Evolutionary conservation across 495 filamentous ascomycete species (phyloP).

Genomic region (Hypoxylon perforatum): DNA sequence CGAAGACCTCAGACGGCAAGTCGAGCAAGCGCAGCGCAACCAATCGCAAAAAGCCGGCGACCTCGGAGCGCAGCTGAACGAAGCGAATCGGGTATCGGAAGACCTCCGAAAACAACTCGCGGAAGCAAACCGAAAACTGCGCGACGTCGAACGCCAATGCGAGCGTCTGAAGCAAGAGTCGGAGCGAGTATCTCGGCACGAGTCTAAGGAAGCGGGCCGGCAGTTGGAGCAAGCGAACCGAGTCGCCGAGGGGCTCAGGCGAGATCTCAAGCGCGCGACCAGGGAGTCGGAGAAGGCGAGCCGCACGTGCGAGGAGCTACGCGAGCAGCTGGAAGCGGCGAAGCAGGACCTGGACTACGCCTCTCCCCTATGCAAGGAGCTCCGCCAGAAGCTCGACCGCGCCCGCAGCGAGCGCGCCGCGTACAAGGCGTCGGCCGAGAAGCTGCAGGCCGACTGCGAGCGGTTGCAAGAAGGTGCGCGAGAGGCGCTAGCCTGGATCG

Average conservation of each 20-base stretch:
- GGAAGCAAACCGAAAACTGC: conserved; percentile 46
- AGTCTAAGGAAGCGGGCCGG: conserved; percentile 63
- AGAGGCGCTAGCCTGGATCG: conserved; percentile 44
- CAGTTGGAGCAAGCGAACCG: conserved; percentile 52
- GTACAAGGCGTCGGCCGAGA: conserved; percentile 56
- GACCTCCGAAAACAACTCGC: conserved; percentile 71
- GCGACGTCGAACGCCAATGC: conserved; percentile 53
- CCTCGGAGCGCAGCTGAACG: conserved; percentile 76
- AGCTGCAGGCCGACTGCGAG: conserved; percentile 55
- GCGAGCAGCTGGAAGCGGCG: conserved; percentile 31
- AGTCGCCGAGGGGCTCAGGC: conserved; percentile 59
- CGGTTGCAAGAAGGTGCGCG: conserved; percentile 46
- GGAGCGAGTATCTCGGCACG: conserved; percentile 57
- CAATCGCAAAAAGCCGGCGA: conserved; percentile 51
- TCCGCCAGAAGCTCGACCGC: conserved; percentile 60
- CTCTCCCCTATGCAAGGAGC: conserved; percentile 33
- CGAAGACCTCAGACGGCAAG: conserved; percentile 61
- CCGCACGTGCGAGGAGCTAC: conserved; percentile 38
- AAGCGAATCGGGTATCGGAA: conserved; percentile 76
- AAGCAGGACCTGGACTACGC: conserved; percentile 43
- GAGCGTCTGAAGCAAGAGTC: conserved; percentile 56
- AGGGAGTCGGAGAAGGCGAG: conserved; percentile 38
- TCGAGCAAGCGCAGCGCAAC: conserved; percentile 54
- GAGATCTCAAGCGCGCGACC: conserved; percentile 51
- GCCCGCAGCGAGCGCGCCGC: conserved; percentile 56